A percentile compares a stretch with the other conserved stretches of the same genome.
Evolutionary conservation across 2,329 filamentous ascomycete species (phyloP).

Genomic region (Apiospora sp.): DNA sequence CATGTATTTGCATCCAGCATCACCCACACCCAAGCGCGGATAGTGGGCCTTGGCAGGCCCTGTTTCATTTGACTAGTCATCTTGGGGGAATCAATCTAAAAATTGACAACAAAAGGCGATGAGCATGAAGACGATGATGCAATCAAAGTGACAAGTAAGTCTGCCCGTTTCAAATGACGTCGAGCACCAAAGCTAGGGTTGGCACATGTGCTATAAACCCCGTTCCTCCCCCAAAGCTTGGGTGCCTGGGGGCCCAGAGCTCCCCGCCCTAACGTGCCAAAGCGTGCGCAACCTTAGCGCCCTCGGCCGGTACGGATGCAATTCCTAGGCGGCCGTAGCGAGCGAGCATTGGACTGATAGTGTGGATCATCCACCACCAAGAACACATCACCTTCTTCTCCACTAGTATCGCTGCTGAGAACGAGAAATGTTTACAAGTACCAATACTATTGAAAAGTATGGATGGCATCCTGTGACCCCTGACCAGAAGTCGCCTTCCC

Average conservation of each 20-base stretch:
- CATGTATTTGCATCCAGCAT: neutral
- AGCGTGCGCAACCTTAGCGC: neutral
- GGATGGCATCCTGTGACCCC: neutral
- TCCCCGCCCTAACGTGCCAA: neutral
- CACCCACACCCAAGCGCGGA: neutral
- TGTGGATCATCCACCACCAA: neutral
- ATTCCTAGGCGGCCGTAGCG: neutral
- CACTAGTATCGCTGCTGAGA: neutral
- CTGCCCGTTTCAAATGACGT: constrained; percentile 11
- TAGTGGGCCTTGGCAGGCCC: neutral
- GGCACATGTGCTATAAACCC: constrained; percentile 5
- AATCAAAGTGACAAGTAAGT: neutral
- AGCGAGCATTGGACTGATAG: no score
- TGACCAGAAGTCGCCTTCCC: neutral
- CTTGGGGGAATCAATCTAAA: neutral
- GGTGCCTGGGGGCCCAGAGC: neutral
- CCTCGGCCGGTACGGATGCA: neutral
- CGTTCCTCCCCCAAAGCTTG: neutral
- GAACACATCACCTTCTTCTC: neutral
- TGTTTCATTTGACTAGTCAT: neutral
- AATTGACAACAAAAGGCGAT: neutral
- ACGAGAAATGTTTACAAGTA: no score
- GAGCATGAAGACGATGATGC: neutral
- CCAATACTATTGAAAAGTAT: neutral
- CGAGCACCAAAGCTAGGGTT: neutral